Percentiles rank a stretch among this genome's conserved stretches.
These are phyloP conservation scores for Cercospora sojina DNA, from an alignment of 2,329 filamentous ascomycete genomes.

Conservation along the genomic window DNA sequence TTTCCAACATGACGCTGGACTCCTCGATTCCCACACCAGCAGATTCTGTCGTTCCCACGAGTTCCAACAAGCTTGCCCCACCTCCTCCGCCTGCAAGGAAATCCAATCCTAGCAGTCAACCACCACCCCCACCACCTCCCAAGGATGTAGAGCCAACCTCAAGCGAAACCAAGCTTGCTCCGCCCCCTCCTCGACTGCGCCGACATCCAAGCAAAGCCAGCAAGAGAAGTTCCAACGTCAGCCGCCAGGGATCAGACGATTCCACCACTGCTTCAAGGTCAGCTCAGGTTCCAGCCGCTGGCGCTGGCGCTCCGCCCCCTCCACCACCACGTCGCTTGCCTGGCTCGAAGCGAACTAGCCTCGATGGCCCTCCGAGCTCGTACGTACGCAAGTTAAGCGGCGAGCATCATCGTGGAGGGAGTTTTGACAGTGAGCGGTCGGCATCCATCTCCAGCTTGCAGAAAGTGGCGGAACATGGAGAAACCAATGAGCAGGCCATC, in stretches of 20 bases:
- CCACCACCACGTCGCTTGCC: constrained; percentile 33
- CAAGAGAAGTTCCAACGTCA: constrained; percentile 19
- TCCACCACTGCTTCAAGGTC: constrained; percentile 13
- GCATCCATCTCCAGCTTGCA: constrained; percentile 25
- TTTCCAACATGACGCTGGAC: constrained; percentile 27
- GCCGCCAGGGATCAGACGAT: constrained; percentile 26
- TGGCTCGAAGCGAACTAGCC: constrained; percentile 29
- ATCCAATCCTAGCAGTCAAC: constrained; percentile 15
- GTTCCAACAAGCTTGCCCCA: constrained; percentile 26
- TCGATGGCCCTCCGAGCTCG: constrained; percentile 25
- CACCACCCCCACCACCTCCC: neutral
- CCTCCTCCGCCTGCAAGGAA: constrained; percentile 36
- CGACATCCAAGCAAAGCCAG: constrained; percentile 29
- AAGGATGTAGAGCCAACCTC: constrained; percentile 9
- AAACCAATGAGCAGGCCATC: constrained; percentile 16
- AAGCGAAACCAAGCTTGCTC: constrained; percentile 20
- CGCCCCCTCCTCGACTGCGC: constrained; percentile 32
- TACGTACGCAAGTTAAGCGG: constrained; percentile 18
- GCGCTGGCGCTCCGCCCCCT: constrained; percentile 29
- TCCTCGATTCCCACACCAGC: constrained; percentile 8
- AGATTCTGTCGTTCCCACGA: constrained; percentile 15
- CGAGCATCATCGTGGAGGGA: constrained; percentile 25
- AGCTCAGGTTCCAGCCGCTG: constrained; percentile 3
- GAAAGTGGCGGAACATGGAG: constrained; percentile 23
- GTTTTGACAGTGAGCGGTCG: constrained; percentile 31